phyloP scores from a whole-genome alignment of 2,329 filamentous ascomycete species.

The Pezicula rhizophila region DNA sequence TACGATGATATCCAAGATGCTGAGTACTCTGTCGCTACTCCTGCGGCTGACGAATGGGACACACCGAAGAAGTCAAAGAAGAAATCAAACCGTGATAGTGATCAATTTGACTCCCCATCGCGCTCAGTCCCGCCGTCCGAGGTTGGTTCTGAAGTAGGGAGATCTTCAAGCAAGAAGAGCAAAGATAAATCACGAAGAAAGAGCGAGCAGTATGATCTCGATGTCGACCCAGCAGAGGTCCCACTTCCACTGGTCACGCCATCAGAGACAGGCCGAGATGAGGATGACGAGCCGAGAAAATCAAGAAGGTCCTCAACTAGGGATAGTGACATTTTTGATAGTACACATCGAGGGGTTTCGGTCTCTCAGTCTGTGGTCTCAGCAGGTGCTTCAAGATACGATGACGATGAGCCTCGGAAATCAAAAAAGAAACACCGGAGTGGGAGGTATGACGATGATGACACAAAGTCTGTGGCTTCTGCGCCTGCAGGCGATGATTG shows the following conservation, averaged over 20 bases:
- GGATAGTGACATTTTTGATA: conserved; percentile 35
- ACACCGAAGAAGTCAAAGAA: conserved; percentile 32
- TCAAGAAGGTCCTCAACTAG: conserved; percentile 30
- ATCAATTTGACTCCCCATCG: conserved; percentile 19
- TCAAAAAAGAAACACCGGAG: conserved; percentile 31
- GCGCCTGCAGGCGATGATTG: conserved; percentile 30
- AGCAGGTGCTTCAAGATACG: conserved; percentile 30
- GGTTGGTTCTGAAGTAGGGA: conserved; percentile 14
- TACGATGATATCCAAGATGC: conserved; percentile 25
- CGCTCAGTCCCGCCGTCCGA: conserved; percentile 10
- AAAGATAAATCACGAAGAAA: conserved; percentile 20
- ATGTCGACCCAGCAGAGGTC: conserved; percentile 20
- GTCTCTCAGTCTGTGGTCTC: conserved; percentile 46
- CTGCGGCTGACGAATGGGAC: conserved; percentile 32
- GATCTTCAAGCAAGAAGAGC: conserved; percentile 16
- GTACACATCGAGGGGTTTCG: conserved; percentile 35
- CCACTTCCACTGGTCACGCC: conserved; percentile 22
- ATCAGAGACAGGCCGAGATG: conserved; percentile 22
- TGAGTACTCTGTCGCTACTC: conserved; percentile 6
- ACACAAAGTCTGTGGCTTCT: conserved; percentile 40
- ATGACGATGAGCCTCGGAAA: conserved; percentile 23
- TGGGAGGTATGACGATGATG: conserved; percentile 40
- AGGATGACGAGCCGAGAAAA: conserved; percentile 28
- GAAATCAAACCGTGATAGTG: conserved; percentile 29
- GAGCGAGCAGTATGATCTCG: conserved; percentile 16